These are phyloP conservation scores for Volvariella surrecta DNA, from an alignment of 1,284 basidiomycete genomes.

Conservation along the genomic window DNA sequence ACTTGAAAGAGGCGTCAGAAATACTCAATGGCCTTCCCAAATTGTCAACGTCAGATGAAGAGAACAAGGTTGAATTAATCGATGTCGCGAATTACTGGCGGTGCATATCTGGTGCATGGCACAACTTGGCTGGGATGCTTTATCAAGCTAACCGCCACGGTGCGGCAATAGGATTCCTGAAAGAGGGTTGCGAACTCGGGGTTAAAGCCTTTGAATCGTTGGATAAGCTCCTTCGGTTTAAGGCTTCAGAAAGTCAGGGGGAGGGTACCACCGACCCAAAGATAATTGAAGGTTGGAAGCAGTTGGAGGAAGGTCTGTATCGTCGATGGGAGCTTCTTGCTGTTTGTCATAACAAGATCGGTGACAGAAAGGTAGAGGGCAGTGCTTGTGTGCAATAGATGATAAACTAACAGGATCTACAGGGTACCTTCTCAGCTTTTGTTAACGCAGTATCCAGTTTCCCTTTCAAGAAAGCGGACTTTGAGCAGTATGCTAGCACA, in stretches of 20 bases:
- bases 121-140: slow-evolving; percentile 54
- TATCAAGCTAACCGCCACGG: slow-evolving; percentile 55
- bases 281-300: slow-evolving; percentile 44
- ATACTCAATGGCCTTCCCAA: slow-evolving; percentile 21
- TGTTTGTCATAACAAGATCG: slow-evolving; percentile 64
- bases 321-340: slow-evolving; percentile 75
- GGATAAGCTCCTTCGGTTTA: slow-evolving; percentile 6
- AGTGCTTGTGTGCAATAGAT: neutral
- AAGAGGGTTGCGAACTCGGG: slow-evolving; percentile 49
- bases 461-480: slow-evolving; percentile 34
- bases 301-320: slow-evolving; percentile 54
- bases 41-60: slow-evolving; percentile 16
- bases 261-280: slow-evolving; percentile 14
- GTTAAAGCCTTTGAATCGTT: slow-evolving; percentile 28
- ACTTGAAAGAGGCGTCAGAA: slow-evolving; percentile 35
- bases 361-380: slow-evolving; percentile 51
- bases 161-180: slow-evolving; percentile 56
- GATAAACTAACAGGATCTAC: slow-evolving; percentile 2
- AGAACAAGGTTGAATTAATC: slow-evolving; percentile 10
- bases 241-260: slow-evolving; percentile 7
- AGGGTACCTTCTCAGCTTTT: slow-evolving; percentile 59
- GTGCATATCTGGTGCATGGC: slow-evolving; percentile 59
- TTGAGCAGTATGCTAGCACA: slow-evolving; percentile 24
- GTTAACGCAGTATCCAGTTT: slow-evolving; percentile 42
- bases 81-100: slow-evolving; percentile 48